These are phyloP conservation scores for Parachlorella kessleri DNA, from an alignment of 139 green algal genomes.

Conservation along the genomic window DNA sequence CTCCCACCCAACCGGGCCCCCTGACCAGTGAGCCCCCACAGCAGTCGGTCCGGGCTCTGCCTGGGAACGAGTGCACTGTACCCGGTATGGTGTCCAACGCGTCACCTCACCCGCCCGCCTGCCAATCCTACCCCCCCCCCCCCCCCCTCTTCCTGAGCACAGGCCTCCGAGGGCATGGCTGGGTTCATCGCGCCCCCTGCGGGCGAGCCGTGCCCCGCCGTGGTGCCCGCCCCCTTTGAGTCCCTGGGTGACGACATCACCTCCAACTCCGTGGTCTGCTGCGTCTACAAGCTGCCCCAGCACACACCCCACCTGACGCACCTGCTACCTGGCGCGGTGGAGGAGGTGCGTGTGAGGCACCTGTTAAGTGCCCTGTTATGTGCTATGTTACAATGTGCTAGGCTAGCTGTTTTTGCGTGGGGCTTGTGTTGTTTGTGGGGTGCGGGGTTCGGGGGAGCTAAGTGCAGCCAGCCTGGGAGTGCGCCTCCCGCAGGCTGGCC, in stretches of 20 bases:
- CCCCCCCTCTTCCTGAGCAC: not conserved
- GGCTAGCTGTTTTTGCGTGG: no score
- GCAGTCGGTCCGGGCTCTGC: no score
- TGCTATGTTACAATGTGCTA: no score
- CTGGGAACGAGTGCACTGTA: no score
- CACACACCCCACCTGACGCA: conserved; percentile 54
- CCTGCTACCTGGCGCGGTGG: conserved; percentile 37
- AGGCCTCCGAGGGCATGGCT: conserved; percentile 62
- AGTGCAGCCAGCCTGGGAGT: no score
- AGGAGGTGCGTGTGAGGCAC: conserved; percentile 37
- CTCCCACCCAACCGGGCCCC: not conserved
- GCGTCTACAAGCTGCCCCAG: conserved; percentile 64
- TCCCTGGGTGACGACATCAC: conserved; percentile 73
- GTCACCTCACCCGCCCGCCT: no score
- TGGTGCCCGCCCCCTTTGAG: conserved; percentile 72
- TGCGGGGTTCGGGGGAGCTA: no score
- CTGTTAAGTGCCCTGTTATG: no score
- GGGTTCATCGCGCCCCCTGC: conserved; percentile 67
- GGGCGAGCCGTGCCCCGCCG: conserved; percentile 76
- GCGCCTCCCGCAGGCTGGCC: no score
- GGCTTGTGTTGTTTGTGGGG: no score
- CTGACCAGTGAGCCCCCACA: no score
- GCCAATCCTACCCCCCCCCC: not conserved
- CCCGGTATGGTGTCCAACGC: no score
- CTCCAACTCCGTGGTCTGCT: conserved; percentile 75